Base-by-base conservation (phyloP, 106 monocot genomes). In the Agapanthus africanus region DNA sequence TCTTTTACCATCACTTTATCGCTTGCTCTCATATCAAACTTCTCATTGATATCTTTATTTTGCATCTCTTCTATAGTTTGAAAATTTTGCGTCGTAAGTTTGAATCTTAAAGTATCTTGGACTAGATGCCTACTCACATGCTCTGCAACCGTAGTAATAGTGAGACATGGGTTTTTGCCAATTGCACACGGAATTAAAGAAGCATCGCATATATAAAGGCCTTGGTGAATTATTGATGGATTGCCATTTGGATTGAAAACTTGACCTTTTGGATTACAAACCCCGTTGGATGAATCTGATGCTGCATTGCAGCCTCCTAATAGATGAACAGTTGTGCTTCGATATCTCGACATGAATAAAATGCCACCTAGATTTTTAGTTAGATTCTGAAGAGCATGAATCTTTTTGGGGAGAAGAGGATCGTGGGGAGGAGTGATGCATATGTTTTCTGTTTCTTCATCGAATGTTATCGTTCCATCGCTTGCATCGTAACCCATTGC, bases 281-380 rank as follows among this genome's bases (percentile, higher is more conserved):
- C 80, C 0, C 80, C 80, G 7, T 49, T 7, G 15, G 59, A 59
- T 47, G 80, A 35, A 71, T 71, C 63, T 59, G 66, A 40, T 18
- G 71, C 75, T 59, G 60, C 74, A 80, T 76, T 75, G 27, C 80
- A 80, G 38, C 80, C 80, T 71, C 80, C 75, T 50, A 80, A 66
- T 14, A 80, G 80, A 57, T 80, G 80, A 11, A 80, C 80, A 54
- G 66, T 65, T 39, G 80, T 75, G 44, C 80, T 75, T 27, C 80
- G 36, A 52, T 80, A 76, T 57, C 67, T 67, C 32, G 80, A 76
- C 70, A 80, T 80, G 60, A 80, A 71, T 21, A 80, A 32, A 67
- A 80, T 76, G 2, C 80, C 80, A 36, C 80, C 80, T 31, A 80
- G 56, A 61, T 61, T 80, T 37, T 67, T 76, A 8, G 75, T 49